These are phyloP conservation scores for Myriosclerotinia duriaeana DNA, from an alignment of 2,329 filamentous ascomycete species.

Conservation along the genomic window DNA sequence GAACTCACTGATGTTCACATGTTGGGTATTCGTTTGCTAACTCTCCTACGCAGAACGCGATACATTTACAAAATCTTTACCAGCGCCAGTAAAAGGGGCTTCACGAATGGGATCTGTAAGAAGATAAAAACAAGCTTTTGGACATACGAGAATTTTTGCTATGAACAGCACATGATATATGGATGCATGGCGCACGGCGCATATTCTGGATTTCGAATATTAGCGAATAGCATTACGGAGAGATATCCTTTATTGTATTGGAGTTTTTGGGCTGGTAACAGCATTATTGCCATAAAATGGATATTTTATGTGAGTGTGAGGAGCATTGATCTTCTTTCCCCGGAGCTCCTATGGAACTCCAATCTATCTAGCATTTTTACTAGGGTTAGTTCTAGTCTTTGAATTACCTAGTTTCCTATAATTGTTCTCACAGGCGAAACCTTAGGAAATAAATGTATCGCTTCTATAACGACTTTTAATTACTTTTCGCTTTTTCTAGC, in stretches of 20 bases:
- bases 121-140: conserved; percentile 30
- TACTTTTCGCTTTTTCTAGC: neutral
- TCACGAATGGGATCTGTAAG: conserved; percentile 41
- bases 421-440: conserved; percentile 6
- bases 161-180: conserved; percentile 1
- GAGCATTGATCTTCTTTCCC: neutral
- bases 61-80: conserved; percentile 39
- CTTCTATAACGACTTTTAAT: neutral
- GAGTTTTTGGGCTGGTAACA: conserved; percentile 8
- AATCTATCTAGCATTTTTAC: neutral
- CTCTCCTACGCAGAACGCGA: conserved; percentile 34
- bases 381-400: neutral
- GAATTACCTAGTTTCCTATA: neutral
- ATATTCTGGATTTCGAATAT: conserved; percentile 9
- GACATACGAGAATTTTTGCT: conserved; percentile 7
- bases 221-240: conserved; percentile 22
- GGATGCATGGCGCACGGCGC: conserved; percentile 21
- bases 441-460: neutral
- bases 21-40: neutral
- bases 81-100: conserved; percentile 39
- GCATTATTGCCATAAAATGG: neutral
- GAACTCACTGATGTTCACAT: neutral
- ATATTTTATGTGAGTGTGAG: neutral
- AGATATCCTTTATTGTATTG: conserved; percentile 18
- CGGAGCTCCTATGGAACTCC: neutral